phyloP scores from a whole-genome alignment of 2,329 filamentous ascomycete genomes.

The Diaporthe aspalathi region DNA sequence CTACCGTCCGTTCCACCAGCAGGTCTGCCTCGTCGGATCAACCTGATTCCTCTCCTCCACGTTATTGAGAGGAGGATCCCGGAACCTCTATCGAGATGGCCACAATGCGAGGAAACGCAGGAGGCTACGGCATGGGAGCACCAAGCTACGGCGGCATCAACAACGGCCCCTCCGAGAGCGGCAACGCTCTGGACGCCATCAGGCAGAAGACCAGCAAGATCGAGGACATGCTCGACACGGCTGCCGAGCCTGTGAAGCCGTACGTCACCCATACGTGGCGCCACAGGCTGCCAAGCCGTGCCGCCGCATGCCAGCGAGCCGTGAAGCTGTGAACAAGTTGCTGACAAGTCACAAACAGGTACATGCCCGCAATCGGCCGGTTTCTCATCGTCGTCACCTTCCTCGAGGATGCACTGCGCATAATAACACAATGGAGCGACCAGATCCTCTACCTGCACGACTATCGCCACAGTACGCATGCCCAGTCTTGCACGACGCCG shows the following conservation, averaged over 20 bases:
- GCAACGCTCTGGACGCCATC: slow-evolving; percentile 85
- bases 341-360: slow-evolving; percentile 66
- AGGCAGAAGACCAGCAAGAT: slow-evolving; percentile 98
- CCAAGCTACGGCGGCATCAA: slow-evolving; percentile 79
- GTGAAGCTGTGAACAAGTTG: slow-evolving; percentile 12
- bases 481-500: slow-evolving; percentile 36
- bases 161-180: slow-evolving; percentile 73
- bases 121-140: slow-evolving; percentile 49
- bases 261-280: slow-evolving; percentile 63
- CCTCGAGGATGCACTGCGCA: slow-evolving; percentile 94
- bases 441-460: slow-evolving; percentile 93
- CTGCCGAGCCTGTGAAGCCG: slow-evolving; percentile 95
- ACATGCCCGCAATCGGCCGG: slow-evolving; percentile 93
- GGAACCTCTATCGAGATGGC: slow-evolving; percentile 35
- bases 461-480: slow-evolving; percentile 85
- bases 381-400: slow-evolving; percentile 99
- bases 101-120: slow-evolving; percentile 39
- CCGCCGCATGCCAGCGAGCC: not conserved
- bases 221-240: slow-evolving; percentile 88
- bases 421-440: slow-evolving; percentile 97
- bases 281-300: not conserved
- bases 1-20: slow-evolving; percentile 31
- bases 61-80: not conserved
- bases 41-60: not conserved
- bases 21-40: slow-evolving; percentile 20